Conservation (phyloP, 2,329 filamentous ascomycete species). For the Penicillium sp. region DNA sequence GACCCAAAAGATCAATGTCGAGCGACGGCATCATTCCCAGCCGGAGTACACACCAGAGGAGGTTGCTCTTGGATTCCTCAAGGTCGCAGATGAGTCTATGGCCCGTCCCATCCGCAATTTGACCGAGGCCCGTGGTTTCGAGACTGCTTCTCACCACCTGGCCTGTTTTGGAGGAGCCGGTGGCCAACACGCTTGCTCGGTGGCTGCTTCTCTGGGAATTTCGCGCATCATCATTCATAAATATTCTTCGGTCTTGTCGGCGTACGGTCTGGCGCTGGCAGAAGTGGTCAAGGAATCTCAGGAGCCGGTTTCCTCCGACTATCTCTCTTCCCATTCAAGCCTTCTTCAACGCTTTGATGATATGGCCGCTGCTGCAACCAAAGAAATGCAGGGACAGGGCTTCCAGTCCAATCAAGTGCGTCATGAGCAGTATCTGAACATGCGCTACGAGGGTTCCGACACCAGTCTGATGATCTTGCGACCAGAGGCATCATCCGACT, state of each 20-base stretch:
- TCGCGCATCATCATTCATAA: conserved; percentile 80
- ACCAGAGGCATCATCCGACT: conserved; percentile 75
- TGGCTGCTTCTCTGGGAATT: conserved; percentile 78
- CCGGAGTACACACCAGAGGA: conserved; percentile 65
- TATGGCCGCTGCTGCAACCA: conserved; percentile 58
- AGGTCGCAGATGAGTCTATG: conserved; percentile 43
- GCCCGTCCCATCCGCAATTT: conserved; percentile 75
- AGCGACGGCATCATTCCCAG: conserved; percentile 45
- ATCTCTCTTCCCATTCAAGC: conserved; percentile 37
- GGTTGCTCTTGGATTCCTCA: conserved; percentile 40
- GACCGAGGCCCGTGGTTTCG: conserved; percentile 87
- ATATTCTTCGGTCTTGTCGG: conserved; percentile 86
- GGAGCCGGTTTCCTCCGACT: conserved; percentile 51
- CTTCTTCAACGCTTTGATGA: conserved; percentile 69
- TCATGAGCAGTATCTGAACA: conserved; percentile 44
- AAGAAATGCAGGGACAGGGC: conserved; percentile 42
- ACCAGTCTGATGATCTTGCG: conserved; percentile 47
- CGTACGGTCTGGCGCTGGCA: conserved; percentile 87
- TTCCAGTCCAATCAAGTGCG: conserved; percentile 40
- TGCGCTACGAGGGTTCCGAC: conserved; percentile 50
- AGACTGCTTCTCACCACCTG: conserved; percentile 82
- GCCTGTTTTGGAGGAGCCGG: conserved; percentile 90
- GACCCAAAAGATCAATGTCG: conserved; percentile 69
- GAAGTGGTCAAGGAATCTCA: conserved; percentile 91
- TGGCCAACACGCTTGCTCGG: conserved; percentile 87